Conservation (phyloP, 176 grass and related monocot genomes). For the Hsuehochloa calcarea region DNA sequence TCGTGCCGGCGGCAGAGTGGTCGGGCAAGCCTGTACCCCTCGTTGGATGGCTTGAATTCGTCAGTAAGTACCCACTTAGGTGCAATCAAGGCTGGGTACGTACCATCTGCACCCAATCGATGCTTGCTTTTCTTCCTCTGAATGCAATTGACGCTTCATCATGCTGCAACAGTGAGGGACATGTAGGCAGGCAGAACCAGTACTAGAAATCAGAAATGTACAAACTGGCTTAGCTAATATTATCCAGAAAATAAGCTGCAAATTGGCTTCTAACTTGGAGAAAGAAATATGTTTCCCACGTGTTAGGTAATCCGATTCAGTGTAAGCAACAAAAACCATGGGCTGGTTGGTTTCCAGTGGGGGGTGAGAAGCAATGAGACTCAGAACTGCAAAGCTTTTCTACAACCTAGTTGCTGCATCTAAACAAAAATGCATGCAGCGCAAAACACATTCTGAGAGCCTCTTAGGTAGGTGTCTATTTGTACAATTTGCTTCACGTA, state of each 20-base stretch:
- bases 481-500: not conserved
- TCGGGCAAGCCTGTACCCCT: not conserved
- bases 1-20: not conserved
- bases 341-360: not conserved
- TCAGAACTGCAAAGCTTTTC: not conserved
- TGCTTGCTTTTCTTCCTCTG: not conserved
- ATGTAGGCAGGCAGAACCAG: not conserved
- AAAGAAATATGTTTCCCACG: not conserved
- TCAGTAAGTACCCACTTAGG: not conserved
- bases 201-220: not conserved
- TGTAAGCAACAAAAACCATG: not conserved
- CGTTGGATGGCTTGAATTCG: not conserved
- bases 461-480: not conserved
- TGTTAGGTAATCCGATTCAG: not conserved
- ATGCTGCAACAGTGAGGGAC: not conserved
- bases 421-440: not conserved
- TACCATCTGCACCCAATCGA: not conserved
- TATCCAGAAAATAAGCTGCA: not conserved
- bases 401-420: not conserved
- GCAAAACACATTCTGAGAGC: not conserved
- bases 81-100: slow-evolving; percentile 1
- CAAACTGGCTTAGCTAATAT: not conserved
- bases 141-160: not conserved
- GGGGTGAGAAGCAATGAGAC: not conserved
- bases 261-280: not conserved